Base-by-base conservation (phyloP, 306 rosid species). In the Astragalus membranaceus region DNA sequence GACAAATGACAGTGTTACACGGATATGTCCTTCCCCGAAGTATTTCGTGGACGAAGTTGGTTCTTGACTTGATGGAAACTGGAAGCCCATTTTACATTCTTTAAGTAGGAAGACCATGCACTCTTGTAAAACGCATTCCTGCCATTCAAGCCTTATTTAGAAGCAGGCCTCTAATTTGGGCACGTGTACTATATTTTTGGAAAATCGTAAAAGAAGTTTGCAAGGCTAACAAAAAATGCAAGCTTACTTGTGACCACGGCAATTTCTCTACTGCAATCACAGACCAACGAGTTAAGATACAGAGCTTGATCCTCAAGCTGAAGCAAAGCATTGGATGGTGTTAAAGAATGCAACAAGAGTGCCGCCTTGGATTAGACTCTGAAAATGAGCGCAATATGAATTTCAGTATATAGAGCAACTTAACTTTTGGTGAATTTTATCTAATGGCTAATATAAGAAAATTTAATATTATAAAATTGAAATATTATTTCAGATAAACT, bases 281-380 rank as follows among this genome's bases (percentile, higher is more conserved):
- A 56, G 53, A 8, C 15, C 12, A 2, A 46, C 57, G 62, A 49
- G 51, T 13, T 13, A 60, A 42, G 43, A 67, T 33, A 12, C 67
- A 61, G 60, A 39, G 33, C 10, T 37, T 61, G 8, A 67, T 5
- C 54, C 12, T 49, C 53, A 44, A 75, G 75, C 37, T 73, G 33
- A 48, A 47, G 67, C 12, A 14, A 67, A 39, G 41, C 47, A 17
- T 14, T 37, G 0, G 0, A 39, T 30, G 69, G 64, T 60, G 61
- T 77, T 77, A 89, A 39, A 86, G 92, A 75, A 88, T 82, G 60
- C 69, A 72, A 79, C 92, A 87, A 57, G 75, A 72, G 50, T 56
- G 33, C 58, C 73, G 67, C 79, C 87, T n/a, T 64, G 81, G 56
- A 62, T 64, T 74, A 9, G 54, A 80, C 67, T 72, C 87, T 79